These are phyloP conservation scores for Lonicera japonica DNA, from an alignment of 129 eudicot genomes.

Conservation along the genomic window DNA sequence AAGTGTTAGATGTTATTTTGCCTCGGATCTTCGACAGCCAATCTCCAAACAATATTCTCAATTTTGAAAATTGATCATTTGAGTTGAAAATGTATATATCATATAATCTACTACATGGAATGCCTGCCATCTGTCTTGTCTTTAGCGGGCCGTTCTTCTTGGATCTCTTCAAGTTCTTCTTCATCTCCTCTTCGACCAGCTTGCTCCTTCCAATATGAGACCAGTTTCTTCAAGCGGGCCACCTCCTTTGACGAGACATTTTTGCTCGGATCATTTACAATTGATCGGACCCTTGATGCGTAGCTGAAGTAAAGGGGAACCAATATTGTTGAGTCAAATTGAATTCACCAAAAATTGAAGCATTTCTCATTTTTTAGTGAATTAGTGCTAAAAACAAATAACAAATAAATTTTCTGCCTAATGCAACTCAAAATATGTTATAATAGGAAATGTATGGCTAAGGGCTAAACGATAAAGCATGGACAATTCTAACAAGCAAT, in stretches of 20 bases:
- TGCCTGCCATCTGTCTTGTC: constrained; percentile 63
- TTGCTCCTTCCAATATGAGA: constrained; percentile 85
- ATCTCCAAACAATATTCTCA: neutral
- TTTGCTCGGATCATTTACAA: constrained; percentile 93
- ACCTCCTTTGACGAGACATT: constrained; percentile 97
- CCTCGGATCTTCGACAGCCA: constrained; percentile 1
- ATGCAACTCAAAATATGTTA: too few species aligned
- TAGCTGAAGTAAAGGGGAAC: constrained; percentile 31
- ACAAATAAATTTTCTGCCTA: too few species aligned
- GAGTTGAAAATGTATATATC: neutral
- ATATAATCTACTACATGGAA: constrained; percentile 43
- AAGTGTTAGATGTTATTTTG: constrained; percentile 15
- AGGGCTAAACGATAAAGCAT: too few species aligned
- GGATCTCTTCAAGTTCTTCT: constrained; percentile 86
- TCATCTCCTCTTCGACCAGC: constrained; percentile 86
- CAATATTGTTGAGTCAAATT: neutral
- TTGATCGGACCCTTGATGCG: constrained; percentile 93
- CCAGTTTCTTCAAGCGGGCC: constrained; percentile 70
- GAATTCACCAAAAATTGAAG: neutral
- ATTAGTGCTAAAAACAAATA: too few species aligned
- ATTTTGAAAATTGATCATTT: too few species aligned
- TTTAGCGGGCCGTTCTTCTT: constrained; percentile 59
- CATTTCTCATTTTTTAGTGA: too few species aligned
- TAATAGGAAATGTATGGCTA: too few species aligned
- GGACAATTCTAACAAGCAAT: too few species aligned